Conservation (phyloP, 148 eudicot species). For the Pouteria glomerata region DNA sequence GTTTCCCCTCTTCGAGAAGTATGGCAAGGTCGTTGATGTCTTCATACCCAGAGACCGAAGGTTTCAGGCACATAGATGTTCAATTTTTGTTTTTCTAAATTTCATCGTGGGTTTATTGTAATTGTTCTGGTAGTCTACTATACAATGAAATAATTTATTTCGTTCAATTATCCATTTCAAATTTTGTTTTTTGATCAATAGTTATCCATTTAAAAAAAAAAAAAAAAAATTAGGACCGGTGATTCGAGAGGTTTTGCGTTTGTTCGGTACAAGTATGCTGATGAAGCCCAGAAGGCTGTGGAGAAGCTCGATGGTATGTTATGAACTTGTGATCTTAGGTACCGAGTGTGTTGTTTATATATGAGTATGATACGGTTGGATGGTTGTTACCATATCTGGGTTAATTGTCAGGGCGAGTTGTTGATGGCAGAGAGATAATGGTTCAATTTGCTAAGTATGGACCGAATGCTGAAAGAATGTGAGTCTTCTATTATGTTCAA, state of each 20-base stretch:
- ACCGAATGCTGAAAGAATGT: constrained; percentile 92
- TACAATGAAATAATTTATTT: background rate
- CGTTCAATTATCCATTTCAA: no score
- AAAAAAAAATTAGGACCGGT: constrained; percentile 79
- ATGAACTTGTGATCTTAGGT: constrained; percentile 6
- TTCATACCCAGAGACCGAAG: constrained; percentile 79
- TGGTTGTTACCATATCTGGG: no score
- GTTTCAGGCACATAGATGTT: no score
- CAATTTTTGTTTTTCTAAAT: background rate
- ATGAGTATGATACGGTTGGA: no score
- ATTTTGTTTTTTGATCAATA: no score
- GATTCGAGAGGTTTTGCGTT: constrained; percentile 94
- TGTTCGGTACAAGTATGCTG: constrained; percentile 90
- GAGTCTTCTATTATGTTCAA: constrained; percentile 23
- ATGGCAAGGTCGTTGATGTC: constrained; percentile 77
- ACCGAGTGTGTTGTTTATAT: no score
- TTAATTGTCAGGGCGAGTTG: constrained; percentile 59
- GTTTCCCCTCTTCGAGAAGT: constrained; percentile 67
- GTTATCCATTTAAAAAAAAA: no score
- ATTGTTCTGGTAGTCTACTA: background rate
- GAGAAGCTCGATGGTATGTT: constrained; percentile 78
- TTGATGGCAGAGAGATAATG: constrained; percentile 93
- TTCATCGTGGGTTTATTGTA: background rate
- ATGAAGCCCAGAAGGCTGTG: constrained; percentile 85
- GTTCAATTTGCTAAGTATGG: constrained; percentile 93